These are phyloP conservation scores for Mucor velutinosus DNA, from an alignment of 371 early-diverging fungal genomes.

Conservation along the genomic window DNA sequence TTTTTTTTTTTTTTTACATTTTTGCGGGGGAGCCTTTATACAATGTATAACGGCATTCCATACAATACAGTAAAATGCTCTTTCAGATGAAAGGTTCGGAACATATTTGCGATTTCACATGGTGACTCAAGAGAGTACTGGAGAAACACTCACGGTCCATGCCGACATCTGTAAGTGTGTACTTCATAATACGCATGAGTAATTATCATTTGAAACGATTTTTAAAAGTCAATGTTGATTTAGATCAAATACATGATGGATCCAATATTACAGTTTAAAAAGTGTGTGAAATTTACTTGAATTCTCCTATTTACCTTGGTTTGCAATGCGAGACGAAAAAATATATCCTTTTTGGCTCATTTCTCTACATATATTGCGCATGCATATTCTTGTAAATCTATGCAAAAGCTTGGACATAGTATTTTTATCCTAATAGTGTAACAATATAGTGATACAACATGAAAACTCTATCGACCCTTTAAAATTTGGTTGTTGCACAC, in stretches of 20 bases:
- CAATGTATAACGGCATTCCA: background rate
- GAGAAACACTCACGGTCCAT: background rate
- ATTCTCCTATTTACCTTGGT: background rate
- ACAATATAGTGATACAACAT: background rate
- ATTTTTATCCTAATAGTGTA: background rate
- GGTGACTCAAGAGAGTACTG: background rate
- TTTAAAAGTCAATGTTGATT: background rate
- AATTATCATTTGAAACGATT: background rate
- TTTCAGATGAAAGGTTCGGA: background rate
- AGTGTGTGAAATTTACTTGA: background rate
- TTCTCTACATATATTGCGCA: background rate
- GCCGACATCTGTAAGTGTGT: background rate
- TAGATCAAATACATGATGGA: background rate
- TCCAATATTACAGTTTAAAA: background rate
- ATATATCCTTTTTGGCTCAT: background rate
- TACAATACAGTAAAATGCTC: background rate
- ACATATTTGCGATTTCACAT: background rate
- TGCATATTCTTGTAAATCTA: background rate
- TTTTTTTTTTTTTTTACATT: background rate
- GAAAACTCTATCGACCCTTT: constrained; percentile 10
- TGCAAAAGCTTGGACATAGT: background rate
- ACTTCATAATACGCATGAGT: background rate
- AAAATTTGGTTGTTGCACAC: background rate
- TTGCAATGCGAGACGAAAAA: background rate
- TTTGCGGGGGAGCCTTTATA: background rate